A percentile compares a stretch with the other conserved stretches of the same genome.
Evolutionary conservation across 495 filamentous ascomycete genomes (phyloP).

Genomic region (Xylaria scruposa): DNA sequence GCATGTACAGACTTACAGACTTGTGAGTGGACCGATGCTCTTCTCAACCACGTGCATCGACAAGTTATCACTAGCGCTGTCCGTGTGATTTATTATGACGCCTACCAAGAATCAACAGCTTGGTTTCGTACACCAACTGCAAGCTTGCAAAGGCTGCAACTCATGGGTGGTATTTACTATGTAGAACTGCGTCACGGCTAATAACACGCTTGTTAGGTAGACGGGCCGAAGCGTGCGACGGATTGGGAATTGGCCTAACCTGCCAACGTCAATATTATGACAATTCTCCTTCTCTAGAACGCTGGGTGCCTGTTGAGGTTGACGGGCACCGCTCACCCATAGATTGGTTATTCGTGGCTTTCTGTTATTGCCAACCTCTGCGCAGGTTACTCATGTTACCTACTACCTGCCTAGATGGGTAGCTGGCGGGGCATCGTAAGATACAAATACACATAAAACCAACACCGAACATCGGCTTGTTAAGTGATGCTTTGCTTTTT

Average conservation of each 20-base stretch:
- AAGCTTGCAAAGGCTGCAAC: not conserved
- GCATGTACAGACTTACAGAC: not conserved
- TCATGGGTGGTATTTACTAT: not conserved
- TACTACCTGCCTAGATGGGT: no score
- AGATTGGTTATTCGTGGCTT: not conserved
- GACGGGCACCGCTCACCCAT: not conserved
- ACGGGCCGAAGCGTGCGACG: constrained; percentile 21
- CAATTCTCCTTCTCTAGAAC: not conserved
- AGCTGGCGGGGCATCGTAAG: not conserved
- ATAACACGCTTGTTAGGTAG: constrained; percentile 13
- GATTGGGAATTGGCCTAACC: not conserved
- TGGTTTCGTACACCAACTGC: not conserved
- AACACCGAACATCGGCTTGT: not conserved
- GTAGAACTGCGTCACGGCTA: not conserved
- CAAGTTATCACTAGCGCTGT: not conserved
- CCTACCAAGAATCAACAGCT: not conserved
- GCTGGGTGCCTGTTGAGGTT: not conserved
- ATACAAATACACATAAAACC: not conserved
- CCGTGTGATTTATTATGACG: constrained; percentile 8
- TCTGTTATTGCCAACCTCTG: no score
- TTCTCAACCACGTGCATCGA: constrained; percentile 11
- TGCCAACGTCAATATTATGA: not conserved
- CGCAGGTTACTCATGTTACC: no score
- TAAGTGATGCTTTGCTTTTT: not conserved
- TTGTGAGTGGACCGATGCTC: not conserved